A percentile compares a stretch with the other conserved stretches of the same genome.
Evolutionary conservation across 208 protist genomes (phyloP).

Genomic region (Trypanosoma theileri): DNA sequence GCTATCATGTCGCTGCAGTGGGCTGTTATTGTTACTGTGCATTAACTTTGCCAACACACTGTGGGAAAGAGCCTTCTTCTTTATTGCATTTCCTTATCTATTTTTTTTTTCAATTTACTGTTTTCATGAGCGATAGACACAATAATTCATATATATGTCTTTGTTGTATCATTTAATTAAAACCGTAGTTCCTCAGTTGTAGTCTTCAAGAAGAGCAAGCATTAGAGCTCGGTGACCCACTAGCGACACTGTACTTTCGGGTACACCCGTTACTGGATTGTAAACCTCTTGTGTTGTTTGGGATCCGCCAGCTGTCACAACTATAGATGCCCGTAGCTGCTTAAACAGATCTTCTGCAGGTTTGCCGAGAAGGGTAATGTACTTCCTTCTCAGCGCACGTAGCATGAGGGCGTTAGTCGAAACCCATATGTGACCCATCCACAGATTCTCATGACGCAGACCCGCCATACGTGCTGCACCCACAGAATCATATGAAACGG

Average conservation of each 20-base stretch:
- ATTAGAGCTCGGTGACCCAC: conserved; percentile 59
- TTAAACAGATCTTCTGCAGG: conserved; percentile 41
- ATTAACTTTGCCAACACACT: no score
- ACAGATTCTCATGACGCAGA: conserved; percentile 65
- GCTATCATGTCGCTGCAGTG: no score
- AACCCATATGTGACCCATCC: conserved; percentile 72
- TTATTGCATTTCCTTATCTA: no score
- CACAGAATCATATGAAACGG: conserved; percentile 65
- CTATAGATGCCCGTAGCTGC: conserved; percentile 38
- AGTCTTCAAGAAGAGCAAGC: conserved; percentile 57
- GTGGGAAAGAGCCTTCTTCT: no score
- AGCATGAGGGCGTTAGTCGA: conserved; percentile 63
- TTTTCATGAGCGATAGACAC: no score
- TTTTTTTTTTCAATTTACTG: no score
- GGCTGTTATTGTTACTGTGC: no score
- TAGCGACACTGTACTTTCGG: conserved; percentile 76
- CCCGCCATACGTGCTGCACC: conserved; percentile 43
- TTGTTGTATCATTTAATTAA: neutral
- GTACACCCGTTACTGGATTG: conserved; percentile 63
- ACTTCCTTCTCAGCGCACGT: conserved; percentile 61
- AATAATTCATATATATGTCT: no score
- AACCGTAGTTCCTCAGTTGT: neutral
- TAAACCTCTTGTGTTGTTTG: conserved; percentile 70
- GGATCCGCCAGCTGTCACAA: conserved; percentile 43
- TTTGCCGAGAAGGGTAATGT: conserved; percentile 39